Evolutionary conservation across 2,329 filamentous ascomycete genomes (phyloP), one percentile per base, ranked within the genome.

Genomic region (Arthrobotrys sinensis): DNA sequence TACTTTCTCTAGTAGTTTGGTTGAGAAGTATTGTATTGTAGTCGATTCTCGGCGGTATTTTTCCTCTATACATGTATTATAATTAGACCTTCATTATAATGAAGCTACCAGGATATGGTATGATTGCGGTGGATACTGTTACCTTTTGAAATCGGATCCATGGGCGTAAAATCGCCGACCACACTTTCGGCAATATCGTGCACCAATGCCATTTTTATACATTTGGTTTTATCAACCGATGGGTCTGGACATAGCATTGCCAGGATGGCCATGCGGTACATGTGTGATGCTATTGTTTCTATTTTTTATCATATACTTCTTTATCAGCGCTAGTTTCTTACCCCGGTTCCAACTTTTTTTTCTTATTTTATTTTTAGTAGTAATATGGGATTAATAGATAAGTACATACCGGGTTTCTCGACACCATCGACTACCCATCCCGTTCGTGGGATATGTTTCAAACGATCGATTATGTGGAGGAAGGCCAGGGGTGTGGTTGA

Each of bases 171-270:
- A 43, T 77, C 73, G 19, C 73, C 73, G 16, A 77, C 73, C 19
- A 77, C 73, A 14, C 73, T 77, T 68, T 77, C 73, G 11, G 73
- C 73, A n/a, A 77, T 77, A 71, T 77, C 73, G 32, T 77, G 73
- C 62, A 77, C 73, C 60, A 77, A 48, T 32, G 73, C 73, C 73
- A 77, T 77, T 50, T 55, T 70, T 14, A 77, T 48, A 19, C 73
- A 77, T 24, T 45, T 40, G 6, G 34, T 48, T 3, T 62, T 38
- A 52, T 77, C 66, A 14, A 71, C 28, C 11, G 55, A 53, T 2
- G 10, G 2, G 24, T 77, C 73, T 4, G 73, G 73, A 63, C 73
- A 77, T 10, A 77, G 66, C 66, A 77, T 77, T 3, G 73, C 73
- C 4, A 77, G 32, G 11, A 77, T 77, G 4, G 57, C 67, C 73